Evolutionary conservation across 2,329 filamentous ascomycete species (phyloP).

Genomic region (Fusarium subtropicale): DNA sequence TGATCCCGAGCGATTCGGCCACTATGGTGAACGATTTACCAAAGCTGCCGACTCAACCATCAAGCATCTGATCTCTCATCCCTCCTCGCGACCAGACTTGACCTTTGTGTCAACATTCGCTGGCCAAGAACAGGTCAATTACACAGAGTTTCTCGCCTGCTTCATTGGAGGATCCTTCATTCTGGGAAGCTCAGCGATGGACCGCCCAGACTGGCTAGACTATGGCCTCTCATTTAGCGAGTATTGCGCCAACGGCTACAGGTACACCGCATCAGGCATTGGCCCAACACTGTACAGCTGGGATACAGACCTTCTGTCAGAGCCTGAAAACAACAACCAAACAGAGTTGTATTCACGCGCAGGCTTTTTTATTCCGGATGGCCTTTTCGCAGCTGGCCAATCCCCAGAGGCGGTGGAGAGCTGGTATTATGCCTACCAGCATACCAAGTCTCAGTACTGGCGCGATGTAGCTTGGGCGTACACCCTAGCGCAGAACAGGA

Average conservation of each 20-base stretch:
- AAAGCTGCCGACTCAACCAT: conserved; percentile 61
- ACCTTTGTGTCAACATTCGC: conserved; percentile 71
- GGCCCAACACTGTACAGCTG: conserved; percentile 15
- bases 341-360: neutral
- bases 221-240: conserved; percentile 18
- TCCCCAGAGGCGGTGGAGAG: conserved; percentile 77
- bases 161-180: conserved; percentile 75
- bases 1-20: conserved; percentile 66
- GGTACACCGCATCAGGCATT: neutral
- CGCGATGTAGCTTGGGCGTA: conserved; percentile 73
- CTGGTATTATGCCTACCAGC: conserved; percentile 80
- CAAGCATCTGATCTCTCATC: conserved; percentile 55
- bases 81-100: conserved; percentile 78
- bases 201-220: conserved; percentile 54
- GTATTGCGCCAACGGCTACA: conserved; percentile 8
- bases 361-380: neutral
- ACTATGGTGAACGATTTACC: conserved; percentile 53
- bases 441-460: conserved; percentile 74
- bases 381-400: neutral
- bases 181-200: conserved; percentile 66
- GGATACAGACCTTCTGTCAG: neutral
- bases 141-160: conserved; percentile 66
- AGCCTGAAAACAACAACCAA: conserved; percentile 1
- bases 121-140: conserved; percentile 61
- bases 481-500: conserved; percentile 5